Conservation (phyloP, 2,329 filamentous ascomycete genomes). For the Stemphylium vesicarium region DNA sequence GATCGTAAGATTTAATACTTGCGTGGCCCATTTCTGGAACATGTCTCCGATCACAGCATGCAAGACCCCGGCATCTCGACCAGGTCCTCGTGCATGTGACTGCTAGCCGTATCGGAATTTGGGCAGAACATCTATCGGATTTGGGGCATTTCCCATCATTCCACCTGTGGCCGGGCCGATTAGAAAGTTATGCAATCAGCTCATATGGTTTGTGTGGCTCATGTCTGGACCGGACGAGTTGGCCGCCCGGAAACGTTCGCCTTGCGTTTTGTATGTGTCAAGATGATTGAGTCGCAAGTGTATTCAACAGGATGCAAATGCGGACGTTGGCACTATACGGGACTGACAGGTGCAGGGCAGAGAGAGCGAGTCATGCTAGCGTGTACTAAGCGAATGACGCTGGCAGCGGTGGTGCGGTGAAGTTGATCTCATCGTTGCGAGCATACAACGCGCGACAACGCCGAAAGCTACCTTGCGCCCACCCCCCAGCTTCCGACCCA, state of each 20-base stretch:
- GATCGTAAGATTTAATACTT: neutral
- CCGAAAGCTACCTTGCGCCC: slow-evolving; percentile 1
- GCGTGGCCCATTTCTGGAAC: neutral
- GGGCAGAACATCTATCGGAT: slow-evolving; percentile 3
- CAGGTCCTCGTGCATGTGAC: neutral
- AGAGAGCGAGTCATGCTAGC: slow-evolving; percentile 19
- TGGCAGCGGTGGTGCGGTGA: slow-evolving; percentile 11
- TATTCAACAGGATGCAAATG: neutral
- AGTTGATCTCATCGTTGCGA: slow-evolving; percentile 22
- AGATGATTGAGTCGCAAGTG: neutral
- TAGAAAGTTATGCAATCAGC: neutral
- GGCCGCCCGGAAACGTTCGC: neutral
- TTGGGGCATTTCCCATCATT: slow-evolving; percentile 13
- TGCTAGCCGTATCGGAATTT: neutral
- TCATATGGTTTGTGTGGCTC: neutral
- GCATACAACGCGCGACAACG: slow-evolving; percentile 13
- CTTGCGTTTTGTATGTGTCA: neutral
- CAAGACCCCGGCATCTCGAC: neutral
- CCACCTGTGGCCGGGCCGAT: slow-evolving; percentile 9
- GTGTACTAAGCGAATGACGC: slow-evolving; percentile 16
- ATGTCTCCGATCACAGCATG: neutral
- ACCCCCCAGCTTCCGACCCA: neutral
- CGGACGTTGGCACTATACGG: slow-evolving; percentile 6
- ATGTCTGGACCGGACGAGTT: neutral
- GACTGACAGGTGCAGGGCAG: slow-evolving; percentile 1